Evolutionary conservation across 2,329 filamentous ascomycete genomes (phyloP).

Genomic region (Sporothrix euskadiensis): DNA sequence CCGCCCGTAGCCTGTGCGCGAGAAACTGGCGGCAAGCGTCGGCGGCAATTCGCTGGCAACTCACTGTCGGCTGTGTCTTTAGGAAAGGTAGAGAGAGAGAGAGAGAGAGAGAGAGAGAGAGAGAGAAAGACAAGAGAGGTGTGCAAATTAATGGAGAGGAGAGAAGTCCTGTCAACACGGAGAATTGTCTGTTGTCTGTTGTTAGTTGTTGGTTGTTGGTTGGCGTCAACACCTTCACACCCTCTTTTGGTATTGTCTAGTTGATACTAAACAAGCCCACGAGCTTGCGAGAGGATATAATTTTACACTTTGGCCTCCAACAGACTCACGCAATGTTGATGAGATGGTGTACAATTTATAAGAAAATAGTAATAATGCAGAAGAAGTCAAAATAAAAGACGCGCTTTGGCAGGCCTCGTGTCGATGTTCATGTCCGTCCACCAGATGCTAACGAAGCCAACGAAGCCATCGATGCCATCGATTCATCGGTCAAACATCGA

Average conservation of each 20-base stretch:
- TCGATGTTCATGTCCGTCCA: neutral
- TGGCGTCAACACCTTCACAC: neutral
- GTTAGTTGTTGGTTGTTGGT: neutral
- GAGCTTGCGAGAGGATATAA: neutral
- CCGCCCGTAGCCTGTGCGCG: neutral
- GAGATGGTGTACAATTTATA: neutral
- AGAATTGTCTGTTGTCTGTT: constrained; percentile 5
- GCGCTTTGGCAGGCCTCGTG: neutral
- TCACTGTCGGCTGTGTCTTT: constrained; percentile 3
- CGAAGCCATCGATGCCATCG: neutral
- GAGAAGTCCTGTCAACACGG: neutral
- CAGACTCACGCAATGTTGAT: neutral
- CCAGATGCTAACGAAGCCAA: neutral
- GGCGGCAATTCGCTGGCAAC: neutral
- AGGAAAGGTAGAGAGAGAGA: neutral
- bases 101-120: neutral
- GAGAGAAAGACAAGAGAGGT: neutral
- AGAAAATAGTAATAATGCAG: neutral
- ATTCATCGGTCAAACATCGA: neutral
- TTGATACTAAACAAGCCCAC: neutral
- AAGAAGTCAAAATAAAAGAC: neutral
- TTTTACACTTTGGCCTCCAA: neutral
- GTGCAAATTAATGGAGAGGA: neutral
- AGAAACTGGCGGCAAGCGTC: neutral
- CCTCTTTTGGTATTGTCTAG: neutral